phyloP scores from a whole-genome alignment of 306 rosid genomes.

The Lathyrus aphaca region DNA sequence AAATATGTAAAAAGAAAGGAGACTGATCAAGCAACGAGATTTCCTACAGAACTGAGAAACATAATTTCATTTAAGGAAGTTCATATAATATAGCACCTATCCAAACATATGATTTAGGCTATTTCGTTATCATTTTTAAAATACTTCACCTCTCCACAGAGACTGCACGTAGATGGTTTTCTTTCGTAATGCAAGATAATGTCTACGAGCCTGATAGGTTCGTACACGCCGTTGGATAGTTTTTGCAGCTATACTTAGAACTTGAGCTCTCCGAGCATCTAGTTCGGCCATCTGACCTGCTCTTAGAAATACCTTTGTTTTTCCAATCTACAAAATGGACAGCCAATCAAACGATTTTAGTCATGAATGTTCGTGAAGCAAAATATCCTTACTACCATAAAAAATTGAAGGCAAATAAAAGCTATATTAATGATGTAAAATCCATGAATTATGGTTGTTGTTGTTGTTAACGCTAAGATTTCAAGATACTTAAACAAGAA shows the following conservation, averaged over 20 bases:
- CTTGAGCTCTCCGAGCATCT: conserved; percentile 88
- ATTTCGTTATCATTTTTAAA: conserved; percentile 30
- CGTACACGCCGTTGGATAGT: conserved; percentile 77
- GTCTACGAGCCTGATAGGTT: conserved; percentile 79
- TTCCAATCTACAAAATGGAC: conserved; percentile 75
- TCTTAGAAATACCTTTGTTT: conserved; percentile 91
- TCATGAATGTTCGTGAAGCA: conserved; percentile 33
- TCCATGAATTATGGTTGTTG: conserved; percentile 33
- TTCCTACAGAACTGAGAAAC: conserved; percentile 36
- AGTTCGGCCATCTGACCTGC: conserved; percentile 99
- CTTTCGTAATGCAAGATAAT: conserved; percentile 74
- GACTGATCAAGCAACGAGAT: conserved; percentile 37
- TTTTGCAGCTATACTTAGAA: conserved; percentile 84
- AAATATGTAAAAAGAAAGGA: conserved; percentile 32
- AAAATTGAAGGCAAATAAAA: conserved; percentile 27
- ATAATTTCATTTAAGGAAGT: conserved; percentile 29
- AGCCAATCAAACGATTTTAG: conserved; percentile 37
- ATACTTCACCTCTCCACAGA: conserved; percentile 79
- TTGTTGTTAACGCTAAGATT: conserved; percentile 15
- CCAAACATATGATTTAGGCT: conserved; percentile 34
- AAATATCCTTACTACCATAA: conserved; percentile 26
- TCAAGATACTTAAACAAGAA: conserved; percentile 33
- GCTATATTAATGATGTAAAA: conserved; percentile 35
- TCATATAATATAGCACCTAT: conserved; percentile 19
- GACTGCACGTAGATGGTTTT: conserved; percentile 73